Percentiles rank a stretch among this genome's conserved stretches.
Conservation (phyloP, 2,329 filamentous ascomycete species). For the Fusarium beomiforme region DNA sequence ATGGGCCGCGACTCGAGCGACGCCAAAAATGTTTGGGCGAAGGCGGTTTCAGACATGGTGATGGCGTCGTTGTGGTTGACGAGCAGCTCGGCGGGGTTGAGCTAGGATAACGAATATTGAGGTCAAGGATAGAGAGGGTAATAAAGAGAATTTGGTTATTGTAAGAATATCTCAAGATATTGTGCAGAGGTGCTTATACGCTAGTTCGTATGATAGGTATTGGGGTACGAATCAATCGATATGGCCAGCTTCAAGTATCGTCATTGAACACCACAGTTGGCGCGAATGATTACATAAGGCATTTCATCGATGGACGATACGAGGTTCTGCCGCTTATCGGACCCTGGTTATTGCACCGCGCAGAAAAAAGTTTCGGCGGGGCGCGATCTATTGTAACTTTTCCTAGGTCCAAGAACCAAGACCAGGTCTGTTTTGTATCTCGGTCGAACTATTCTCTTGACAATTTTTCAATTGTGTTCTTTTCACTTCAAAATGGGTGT, state of each 20-base stretch:
- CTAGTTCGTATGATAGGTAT: background rate
- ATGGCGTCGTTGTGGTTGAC: conserved; percentile 14
- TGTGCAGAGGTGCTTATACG: background rate
- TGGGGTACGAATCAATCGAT: background rate
- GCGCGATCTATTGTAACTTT: conserved; percentile 40
- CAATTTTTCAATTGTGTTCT: conserved; percentile 9
- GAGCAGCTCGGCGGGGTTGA: conserved; percentile 36
- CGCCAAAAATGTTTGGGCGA: conserved; percentile 84
- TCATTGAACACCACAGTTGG: conserved; percentile 31
- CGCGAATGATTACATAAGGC: conserved; percentile 39
- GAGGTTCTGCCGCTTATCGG: conserved; percentile 49
- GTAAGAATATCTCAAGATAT: background rate
- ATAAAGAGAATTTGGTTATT: too few species aligned
- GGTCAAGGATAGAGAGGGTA: background rate
- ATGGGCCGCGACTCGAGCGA: conserved; percentile 80
- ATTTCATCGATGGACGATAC: conserved; percentile 32
- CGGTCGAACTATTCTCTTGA: conserved; percentile 23
- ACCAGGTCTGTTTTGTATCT: conserved; percentile 28
- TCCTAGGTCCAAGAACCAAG: conserved; percentile 32
- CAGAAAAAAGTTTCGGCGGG: conserved; percentile 54
- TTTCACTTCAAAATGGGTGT: conserved; percentile 74
- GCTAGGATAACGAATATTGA: background rate
- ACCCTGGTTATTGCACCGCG: conserved; percentile 37
- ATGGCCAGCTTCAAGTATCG: conserved; percentile 18
- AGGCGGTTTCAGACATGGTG: conserved; percentile 82